Conservation (phyloP, 495 filamentous ascomycete species). For the Amphirosellinia nigrospora region DNA sequence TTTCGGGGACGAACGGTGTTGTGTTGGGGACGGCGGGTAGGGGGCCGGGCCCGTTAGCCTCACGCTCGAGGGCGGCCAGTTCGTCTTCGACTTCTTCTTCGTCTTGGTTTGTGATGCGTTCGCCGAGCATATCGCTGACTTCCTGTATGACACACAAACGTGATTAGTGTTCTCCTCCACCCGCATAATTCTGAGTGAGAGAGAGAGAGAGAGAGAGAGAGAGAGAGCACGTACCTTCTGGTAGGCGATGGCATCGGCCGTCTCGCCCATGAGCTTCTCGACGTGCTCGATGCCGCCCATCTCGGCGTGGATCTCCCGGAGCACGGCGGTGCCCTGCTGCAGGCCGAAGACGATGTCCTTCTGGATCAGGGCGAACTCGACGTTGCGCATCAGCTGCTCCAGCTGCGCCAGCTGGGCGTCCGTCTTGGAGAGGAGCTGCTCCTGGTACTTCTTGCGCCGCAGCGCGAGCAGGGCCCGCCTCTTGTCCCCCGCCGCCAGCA, state of each 20-base stretch:
- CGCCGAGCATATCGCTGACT: constrained; percentile 87
- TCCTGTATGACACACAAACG: constrained; percentile 59
- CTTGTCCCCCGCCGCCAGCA: constrained; percentile 76
- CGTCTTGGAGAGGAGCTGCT: constrained; percentile 85
- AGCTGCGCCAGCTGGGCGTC: constrained; percentile 88
- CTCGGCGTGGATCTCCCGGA: constrained; percentile 89
- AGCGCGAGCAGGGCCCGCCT: constrained; percentile 84
- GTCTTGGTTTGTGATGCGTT: constrained; percentile 85
- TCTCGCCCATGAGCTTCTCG: constrained; percentile 92
- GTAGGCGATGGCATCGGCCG: constrained; percentile 84
- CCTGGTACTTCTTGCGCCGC: constrained; percentile 96
- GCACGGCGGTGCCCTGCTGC: constrained; percentile 87
- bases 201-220: neutral
- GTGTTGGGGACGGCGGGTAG: constrained; percentile 68
- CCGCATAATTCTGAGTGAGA: neutral
- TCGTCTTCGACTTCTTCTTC: constrained; percentile 98
- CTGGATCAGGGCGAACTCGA: constrained; percentile 95
- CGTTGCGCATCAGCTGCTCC: constrained; percentile 79
- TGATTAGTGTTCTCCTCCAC: neutral
- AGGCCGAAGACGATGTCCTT: constrained; percentile 93
- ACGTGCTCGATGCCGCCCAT: constrained; percentile 95
- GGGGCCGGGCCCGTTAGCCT: constrained; percentile 56
- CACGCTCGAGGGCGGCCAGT: constrained; percentile 76
- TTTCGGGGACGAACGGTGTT: constrained; percentile 37
- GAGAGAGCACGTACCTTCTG: constrained; percentile 63